phyloP scores from a whole-genome alignment of 2,329 filamentous ascomycete genomes.

The Microsporum ferrugineum region DNA sequence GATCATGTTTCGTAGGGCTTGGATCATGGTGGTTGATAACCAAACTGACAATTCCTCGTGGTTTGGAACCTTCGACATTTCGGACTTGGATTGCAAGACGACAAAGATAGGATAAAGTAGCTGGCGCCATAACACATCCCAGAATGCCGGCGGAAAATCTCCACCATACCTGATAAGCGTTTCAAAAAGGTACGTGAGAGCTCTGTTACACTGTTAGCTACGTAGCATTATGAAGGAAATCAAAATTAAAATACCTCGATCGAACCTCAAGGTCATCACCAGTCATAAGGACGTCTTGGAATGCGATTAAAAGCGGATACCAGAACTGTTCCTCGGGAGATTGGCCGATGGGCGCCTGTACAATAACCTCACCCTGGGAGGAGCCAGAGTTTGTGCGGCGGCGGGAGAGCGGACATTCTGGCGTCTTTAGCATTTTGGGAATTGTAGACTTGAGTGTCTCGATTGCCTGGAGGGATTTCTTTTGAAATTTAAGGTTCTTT shows the following conservation, averaged over 20 bases:
- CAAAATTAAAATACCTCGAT: constrained; percentile 45
- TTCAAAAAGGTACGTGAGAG: constrained; percentile 93
- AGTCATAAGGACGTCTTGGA: constrained; percentile 98
- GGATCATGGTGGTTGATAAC: constrained; percentile 98
- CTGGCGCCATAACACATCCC: constrained; percentile 96
- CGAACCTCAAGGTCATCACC: constrained; percentile 95
- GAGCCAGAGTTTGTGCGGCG: constrained; percentile 39
- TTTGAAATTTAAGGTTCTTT: constrained; percentile 97
- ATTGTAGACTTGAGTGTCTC: constrained; percentile 90
- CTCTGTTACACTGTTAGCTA: constrained; percentile 33
- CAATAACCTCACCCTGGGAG: not conserved
- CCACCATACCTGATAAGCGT: constrained; percentile 81
- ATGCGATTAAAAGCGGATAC: constrained; percentile 96
- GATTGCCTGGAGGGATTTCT: constrained; percentile 92
- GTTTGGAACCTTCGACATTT: constrained; percentile 89
- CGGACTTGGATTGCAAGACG: constrained; percentile 88
- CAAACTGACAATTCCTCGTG: constrained; percentile 97
- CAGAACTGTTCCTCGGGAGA: constrained; percentile 95
- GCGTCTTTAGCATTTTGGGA: constrained; percentile 86
- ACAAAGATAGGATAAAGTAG: constrained; percentile 97
- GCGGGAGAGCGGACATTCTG: constrained; percentile 81
- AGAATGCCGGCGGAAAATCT: constrained; percentile 86
- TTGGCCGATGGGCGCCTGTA: constrained; percentile 36
- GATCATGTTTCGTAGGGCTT: constrained; percentile 96
- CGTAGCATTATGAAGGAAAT: not conserved